phyloP scores from a whole-genome alignment of 345 rosid species.

The Excoecaria cochinchinensis region DNA sequence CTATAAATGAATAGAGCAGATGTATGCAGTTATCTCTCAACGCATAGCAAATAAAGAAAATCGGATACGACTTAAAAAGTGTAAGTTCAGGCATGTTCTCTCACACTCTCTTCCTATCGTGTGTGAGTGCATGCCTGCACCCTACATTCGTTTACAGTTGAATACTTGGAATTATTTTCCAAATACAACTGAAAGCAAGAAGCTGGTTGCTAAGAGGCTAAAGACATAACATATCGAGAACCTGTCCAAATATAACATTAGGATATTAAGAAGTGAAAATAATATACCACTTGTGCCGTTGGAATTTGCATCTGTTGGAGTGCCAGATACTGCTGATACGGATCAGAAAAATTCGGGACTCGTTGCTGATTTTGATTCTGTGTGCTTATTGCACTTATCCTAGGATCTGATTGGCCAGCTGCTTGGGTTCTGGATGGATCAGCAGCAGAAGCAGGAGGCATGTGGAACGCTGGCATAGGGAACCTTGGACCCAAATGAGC shows the following conservation, averaged over 20 bases:
- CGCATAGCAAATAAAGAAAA: not conserved
- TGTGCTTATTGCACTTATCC: constrained; percentile 34
- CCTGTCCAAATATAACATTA: not conserved
- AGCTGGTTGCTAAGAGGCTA: not conserved
- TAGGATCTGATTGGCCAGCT: constrained; percentile 44
- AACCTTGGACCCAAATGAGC: constrained; percentile 59
- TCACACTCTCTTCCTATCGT: too few relatives aligned
- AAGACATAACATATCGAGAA: not conserved
- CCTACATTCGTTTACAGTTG: not conserved
- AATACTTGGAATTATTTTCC: not conserved
- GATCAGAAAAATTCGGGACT: constrained; percentile 50
- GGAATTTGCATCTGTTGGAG: constrained; percentile 57
- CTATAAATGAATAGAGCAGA: not conserved
- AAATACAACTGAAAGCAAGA: not conserved
- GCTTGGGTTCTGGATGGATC: constrained; percentile 55
- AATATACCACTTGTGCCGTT: constrained; percentile 48
- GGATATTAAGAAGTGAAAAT: not conserved
- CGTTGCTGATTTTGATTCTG: constrained; percentile 45
- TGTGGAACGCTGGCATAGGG: constrained; percentile 56
- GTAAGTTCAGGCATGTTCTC: not conserved
- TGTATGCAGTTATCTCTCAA: not conserved
- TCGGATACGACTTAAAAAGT: not conserved
- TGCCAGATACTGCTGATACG: constrained; percentile 62
- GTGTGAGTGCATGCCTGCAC: not conserved
- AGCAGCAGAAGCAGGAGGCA: constrained; percentile 48